These are phyloP conservation scores for Apiotrichum laibachii DNA, from an alignment of 1,284 basidiomycete species.

Conservation along the genomic window DNA sequence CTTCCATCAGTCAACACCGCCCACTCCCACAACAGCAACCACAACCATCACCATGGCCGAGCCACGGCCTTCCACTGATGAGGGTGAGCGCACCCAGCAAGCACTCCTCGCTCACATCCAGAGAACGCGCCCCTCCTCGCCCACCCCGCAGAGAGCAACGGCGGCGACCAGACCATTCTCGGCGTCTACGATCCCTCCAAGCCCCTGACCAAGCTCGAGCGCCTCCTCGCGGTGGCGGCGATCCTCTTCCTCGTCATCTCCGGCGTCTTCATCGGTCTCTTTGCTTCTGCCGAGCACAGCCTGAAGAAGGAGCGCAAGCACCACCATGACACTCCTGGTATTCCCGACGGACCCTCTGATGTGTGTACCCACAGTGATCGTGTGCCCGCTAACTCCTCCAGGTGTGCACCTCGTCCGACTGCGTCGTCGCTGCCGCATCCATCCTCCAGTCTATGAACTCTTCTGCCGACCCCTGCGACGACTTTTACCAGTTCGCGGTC, in stretches of 20 bases:
- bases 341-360: not conserved
- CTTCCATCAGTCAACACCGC: not conserved
- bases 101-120: conserved; percentile 17
- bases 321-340: conserved; percentile 22
- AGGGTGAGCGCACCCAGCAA: conserved; percentile 33
- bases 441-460: conserved; percentile 79
- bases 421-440: conserved; percentile 76
- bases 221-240: conserved; percentile 70
- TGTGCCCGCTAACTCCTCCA: conserved; percentile 32
- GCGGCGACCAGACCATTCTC: conserved; percentile 21
- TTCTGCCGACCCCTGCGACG: conserved; percentile 85
- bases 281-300: conserved; percentile 77
- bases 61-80: conserved; percentile 49
- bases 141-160: conserved; percentile 22
- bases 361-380: conserved; percentile 19
- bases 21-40: not conserved
- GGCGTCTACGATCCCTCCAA: conserved; percentile 50
- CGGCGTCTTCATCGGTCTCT: conserved; percentile 86
- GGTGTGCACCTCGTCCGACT: conserved; percentile 74
- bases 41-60: conserved; percentile 36
- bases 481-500: conserved; percentile 84
- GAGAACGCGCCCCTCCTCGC: conserved; percentile 51
- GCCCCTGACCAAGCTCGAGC: conserved; percentile 78
- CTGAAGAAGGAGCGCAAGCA: conserved; percentile 58
- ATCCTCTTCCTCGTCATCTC: conserved; percentile 76